phyloP scores from a whole-genome alignment of 306 rosid species.

The Coriaria nepalensis region DNA sequence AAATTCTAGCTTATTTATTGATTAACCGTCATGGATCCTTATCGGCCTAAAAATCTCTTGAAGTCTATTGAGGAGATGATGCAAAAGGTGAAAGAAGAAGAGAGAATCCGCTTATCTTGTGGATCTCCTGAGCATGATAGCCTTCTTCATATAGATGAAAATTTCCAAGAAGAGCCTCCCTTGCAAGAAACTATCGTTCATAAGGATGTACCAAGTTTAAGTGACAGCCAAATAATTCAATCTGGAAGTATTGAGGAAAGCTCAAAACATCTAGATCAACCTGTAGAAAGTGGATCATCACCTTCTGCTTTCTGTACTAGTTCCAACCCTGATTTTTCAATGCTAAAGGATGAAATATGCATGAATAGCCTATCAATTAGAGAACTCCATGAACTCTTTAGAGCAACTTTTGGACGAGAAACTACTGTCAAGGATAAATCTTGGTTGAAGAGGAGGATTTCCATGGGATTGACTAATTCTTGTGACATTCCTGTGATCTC shows the following conservation, averaged over 20 bases:
- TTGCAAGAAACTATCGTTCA: constrained; percentile 38
- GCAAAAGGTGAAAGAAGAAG: constrained; percentile 50
- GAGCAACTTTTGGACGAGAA: constrained; percentile 83
- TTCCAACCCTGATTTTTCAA: constrained; percentile 34
- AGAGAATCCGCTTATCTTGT: constrained; percentile 38
- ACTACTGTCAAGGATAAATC: constrained; percentile 86
- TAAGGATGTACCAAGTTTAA: constrained; percentile 27
- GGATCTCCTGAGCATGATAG: constrained; percentile 32
- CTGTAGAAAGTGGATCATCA: constrained; percentile 47
- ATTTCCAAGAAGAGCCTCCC: constrained; percentile 23
- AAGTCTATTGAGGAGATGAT: constrained; percentile 45
- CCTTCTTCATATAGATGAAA: constrained; percentile 32
- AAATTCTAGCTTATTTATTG: constrained; percentile 10
- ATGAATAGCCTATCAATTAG: constrained; percentile 73
- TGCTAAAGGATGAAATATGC: constrained; percentile 62
- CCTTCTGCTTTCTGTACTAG: constrained; percentile 37
- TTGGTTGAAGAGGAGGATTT: constrained; percentile 91
- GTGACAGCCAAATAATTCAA: constrained; percentile 31
- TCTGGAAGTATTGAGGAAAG: constrained; percentile 37
- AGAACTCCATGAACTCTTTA: constrained; percentile 84
- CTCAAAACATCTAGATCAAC: constrained; percentile 47
- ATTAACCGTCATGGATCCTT: constrained; percentile 26
- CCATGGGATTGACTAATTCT: constrained; percentile 86
- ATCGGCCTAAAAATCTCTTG: constrained; percentile 28
- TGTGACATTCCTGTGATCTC: constrained; percentile 57